These are phyloP conservation scores for Geotrichum cucujoidarum DNA, from an alignment of 1,139 yeast species.

Conservation along the genomic window DNA sequence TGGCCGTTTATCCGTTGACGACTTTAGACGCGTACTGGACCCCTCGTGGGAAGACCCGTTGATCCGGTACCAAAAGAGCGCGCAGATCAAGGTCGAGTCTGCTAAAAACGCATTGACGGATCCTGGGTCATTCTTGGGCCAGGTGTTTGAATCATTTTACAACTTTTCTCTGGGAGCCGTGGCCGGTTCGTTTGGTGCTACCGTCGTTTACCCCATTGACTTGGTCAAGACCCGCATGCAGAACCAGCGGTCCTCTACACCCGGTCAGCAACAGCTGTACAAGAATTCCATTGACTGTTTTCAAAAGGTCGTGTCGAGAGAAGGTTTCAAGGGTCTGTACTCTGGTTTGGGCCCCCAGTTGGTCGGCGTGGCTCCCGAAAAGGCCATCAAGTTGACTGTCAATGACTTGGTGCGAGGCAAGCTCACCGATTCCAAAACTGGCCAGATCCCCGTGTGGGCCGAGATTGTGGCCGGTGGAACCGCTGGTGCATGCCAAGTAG, in stretches of 20 bases:
- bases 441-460: conserved; percentile 55
- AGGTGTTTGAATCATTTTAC: conserved; percentile 75
- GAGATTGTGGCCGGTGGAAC: conserved; percentile 86
- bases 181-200: conserved; percentile 97
- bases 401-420: conserved; percentile 81
- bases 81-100: conserved; percentile 36
- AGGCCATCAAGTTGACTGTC: conserved; percentile 92
- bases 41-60: conserved; percentile 42
- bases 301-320: conserved; percentile 64
- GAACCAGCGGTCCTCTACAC: conserved; percentile 70
- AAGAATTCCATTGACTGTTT: conserved; percentile 83
- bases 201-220: conserved; percentile 94
- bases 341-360: conserved; percentile 92
- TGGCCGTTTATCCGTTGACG: conserved; percentile 38
- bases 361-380: conserved; percentile 97
- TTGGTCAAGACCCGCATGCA: conserved; percentile 96
- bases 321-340: conserved; percentile 82
- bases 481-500: conserved; percentile 96
- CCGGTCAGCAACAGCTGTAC: conserved; percentile 51
- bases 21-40: conserved; percentile 41
- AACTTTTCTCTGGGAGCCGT: conserved; percentile 87
- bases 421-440: conserved; percentile 50
- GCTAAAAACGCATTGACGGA: conserved; percentile 40
- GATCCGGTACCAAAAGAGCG: conserved; percentile 35
- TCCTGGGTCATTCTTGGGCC: conserved; percentile 38